Evolutionary conservation across 2,329 filamentous ascomycete species (phyloP).

Genomic region (Aspergillus sp.): DNA sequence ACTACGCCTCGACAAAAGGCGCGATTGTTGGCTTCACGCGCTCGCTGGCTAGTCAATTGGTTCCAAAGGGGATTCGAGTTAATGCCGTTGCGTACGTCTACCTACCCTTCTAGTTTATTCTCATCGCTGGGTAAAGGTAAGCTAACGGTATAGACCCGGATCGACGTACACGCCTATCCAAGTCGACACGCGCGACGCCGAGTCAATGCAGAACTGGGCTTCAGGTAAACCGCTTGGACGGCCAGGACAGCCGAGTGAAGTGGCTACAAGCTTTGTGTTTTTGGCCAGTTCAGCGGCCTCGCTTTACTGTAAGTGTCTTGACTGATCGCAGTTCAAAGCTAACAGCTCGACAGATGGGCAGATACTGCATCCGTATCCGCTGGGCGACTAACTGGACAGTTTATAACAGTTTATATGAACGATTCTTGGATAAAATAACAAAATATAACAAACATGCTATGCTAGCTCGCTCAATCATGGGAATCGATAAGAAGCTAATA

Average conservation of each 20-base stretch:
- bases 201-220: slow-evolving; percentile 37
- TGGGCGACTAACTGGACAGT: slow-evolving; percentile 27
- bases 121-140: neutral
- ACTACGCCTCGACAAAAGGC: slow-evolving; percentile 60
- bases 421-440: too few species aligned
- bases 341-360: slow-evolving; percentile 30
- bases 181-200: slow-evolving; percentile 33
- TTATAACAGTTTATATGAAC: too few species aligned
- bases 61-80: slow-evolving; percentile 59
- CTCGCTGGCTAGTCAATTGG: slow-evolving; percentile 53
- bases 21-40: slow-evolving; percentile 59
- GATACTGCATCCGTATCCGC: slow-evolving; percentile 34
- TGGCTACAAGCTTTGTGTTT: slow-evolving; percentile 42
- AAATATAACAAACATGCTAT: too few species aligned
- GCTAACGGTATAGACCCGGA: slow-evolving; percentile 26
- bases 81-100: slow-evolving; percentile 45
- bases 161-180: slow-evolving; percentile 38
- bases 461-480: too few species aligned
- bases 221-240: slow-evolving; percentile 30
- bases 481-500: neutral
- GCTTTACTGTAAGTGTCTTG: slow-evolving; percentile 33
- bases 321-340: neutral
- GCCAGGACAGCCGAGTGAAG: slow-evolving; percentile 40
- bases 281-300: slow-evolving; percentile 36
- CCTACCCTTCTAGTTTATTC: neutral